These are phyloP conservation scores for Lipomyces chichibuensis DNA, from an alignment of 805 yeast genomes.

Conservation along the genomic window DNA sequence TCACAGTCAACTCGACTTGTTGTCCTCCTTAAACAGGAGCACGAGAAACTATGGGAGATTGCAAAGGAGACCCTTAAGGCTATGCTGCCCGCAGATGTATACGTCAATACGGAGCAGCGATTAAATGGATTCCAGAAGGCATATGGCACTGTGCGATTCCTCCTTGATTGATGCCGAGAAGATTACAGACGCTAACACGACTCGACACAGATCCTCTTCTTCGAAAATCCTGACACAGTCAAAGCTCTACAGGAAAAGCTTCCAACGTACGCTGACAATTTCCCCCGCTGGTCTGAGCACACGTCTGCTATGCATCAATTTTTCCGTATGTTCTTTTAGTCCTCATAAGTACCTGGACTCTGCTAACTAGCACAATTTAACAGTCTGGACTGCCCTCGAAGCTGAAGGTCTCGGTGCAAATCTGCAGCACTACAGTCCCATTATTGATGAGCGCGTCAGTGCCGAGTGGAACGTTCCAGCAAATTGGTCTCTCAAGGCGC, in stretches of 20 bases:
- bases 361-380: conserved; percentile 47
- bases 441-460: conserved; percentile 46
- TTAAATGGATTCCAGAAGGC: conserved; percentile 52
- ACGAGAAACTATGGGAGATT: conserved; percentile 52
- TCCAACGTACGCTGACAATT: conserved; percentile 51
- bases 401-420: conserved; percentile 54
- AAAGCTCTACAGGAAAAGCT: conserved; percentile 50
- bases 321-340: not conserved
- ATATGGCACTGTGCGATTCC: conserved; percentile 49
- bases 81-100: conserved; percentile 46
- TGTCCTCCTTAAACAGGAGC: conserved; percentile 51
- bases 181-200: not conserved
- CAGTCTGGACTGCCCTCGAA: conserved; percentile 54
- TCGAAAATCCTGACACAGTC: conserved; percentile 50
- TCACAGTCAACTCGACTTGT: conserved; percentile 56
- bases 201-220: conserved; percentile 42
- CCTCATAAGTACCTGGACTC: not conserved
- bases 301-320: conserved; percentile 39
- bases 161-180: conserved; percentile 16
- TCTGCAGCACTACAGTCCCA: conserved; percentile 57
- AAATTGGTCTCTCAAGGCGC: conserved; percentile 53
- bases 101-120: conserved; percentile 49
- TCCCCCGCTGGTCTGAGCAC: conserved; percentile 56
- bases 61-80: conserved; percentile 44
- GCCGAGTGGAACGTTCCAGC: conserved; percentile 49